Conservation (phyloP, 2,329 filamentous ascomycete genomes). For the Zasmidium angulare region DNA sequence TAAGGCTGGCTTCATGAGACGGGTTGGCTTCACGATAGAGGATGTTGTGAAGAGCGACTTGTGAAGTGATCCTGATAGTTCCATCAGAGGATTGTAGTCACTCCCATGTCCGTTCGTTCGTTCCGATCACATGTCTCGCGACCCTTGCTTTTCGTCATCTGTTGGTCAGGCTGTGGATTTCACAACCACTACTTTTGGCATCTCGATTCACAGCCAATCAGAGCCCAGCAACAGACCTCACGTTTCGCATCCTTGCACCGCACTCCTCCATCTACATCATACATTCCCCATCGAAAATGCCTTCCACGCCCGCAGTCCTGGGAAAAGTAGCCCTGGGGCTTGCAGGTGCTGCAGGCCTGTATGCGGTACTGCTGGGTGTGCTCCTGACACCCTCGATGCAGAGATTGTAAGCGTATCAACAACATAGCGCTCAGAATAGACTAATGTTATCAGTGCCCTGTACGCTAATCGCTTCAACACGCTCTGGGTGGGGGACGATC, state of each 20-base stretch:
- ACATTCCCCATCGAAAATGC: constrained; percentile 6
- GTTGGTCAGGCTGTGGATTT: no score
- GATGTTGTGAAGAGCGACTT: no score
- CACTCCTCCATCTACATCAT: background rate
- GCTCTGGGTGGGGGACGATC: constrained; percentile 66
- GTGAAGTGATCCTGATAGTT: no score
- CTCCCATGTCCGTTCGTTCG: no score
- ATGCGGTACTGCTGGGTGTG: constrained; percentile 30
- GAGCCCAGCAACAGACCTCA: no score
- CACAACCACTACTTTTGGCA: no score
- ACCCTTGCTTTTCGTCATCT: no score
- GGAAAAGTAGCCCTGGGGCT: constrained; percentile 15
- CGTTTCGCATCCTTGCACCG: background rate
- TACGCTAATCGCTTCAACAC: constrained; percentile 80
- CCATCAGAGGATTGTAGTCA: no score
- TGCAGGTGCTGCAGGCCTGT: constrained; percentile 26
- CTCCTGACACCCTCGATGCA: constrained; percentile 69
- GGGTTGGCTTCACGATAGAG: no score
- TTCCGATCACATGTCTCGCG: no score
- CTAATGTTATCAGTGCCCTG: constrained; percentile 61
- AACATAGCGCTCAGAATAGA: background rate
- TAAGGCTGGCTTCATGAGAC: no score
- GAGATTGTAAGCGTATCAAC: constrained; percentile 63
- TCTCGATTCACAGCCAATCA: no score
- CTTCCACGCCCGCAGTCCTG: constrained; percentile 7